Evolutionary conservation across 2,329 filamentous ascomycete genomes (phyloP).

Genomic region (Sclerotinia minor): DNA sequence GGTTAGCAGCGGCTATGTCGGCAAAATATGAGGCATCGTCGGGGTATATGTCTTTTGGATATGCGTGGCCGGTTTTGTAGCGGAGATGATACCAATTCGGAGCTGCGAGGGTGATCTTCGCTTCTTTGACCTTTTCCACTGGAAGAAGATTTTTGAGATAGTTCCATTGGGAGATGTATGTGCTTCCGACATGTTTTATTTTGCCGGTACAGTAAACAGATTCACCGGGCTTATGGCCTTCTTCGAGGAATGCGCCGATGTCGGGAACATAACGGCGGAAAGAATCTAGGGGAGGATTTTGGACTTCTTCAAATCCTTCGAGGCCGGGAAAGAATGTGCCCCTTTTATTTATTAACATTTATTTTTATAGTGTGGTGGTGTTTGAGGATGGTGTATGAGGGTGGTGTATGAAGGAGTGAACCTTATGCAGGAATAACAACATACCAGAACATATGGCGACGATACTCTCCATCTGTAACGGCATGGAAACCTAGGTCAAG

Average conservation of each 20-base stretch:
- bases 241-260: slow-evolving; percentile 46
- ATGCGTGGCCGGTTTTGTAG: slow-evolving; percentile 54
- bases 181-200: slow-evolving; percentile 50
- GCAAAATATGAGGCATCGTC: slow-evolving; percentile 55
- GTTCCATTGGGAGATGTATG: slow-evolving; percentile 57
- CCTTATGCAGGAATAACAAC: neutral
- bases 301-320: slow-evolving; percentile 38
- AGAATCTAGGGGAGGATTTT: slow-evolving; percentile 42
- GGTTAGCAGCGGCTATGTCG: slow-evolving; percentile 55
- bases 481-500: slow-evolving; percentile 57
- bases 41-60: slow-evolving; percentile 51
- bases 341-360: slow-evolving; percentile 18
- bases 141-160: slow-evolving; percentile 60
- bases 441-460: slow-evolving; percentile 40
- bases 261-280: slow-evolving; percentile 46
- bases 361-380: fast-evolving
- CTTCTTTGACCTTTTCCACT: slow-evolving; percentile 60
- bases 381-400: too few species aligned
- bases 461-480: slow-evolving; percentile 60
- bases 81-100: slow-evolving; percentile 71
- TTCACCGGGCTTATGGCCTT: slow-evolving; percentile 49
- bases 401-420: neutral
- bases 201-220: slow-evolving; percentile 49
- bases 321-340: slow-evolving; percentile 38
- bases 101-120: slow-evolving; percentile 68